These are phyloP conservation scores for Arthrobotrys sinensis DNA, from an alignment of 2,329 filamentous ascomycete genomes.

Conservation along the genomic window DNA sequence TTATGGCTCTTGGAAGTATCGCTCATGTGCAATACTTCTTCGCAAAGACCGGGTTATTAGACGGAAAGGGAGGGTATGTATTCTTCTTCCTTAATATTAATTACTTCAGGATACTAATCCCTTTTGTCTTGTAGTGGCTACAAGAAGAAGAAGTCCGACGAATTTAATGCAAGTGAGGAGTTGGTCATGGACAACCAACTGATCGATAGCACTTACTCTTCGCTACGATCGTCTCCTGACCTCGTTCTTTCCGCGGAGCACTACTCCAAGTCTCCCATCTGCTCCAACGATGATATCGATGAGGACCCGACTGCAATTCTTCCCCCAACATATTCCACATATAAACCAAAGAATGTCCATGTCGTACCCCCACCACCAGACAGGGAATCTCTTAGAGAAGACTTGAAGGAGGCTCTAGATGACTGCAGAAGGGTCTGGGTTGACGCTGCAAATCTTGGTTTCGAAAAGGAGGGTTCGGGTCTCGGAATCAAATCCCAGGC, in stretches of 20 bases:
- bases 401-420: slow-evolving; percentile 76
- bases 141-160: slow-evolving; percentile 37
- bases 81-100: neutral
- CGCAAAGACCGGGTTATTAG: slow-evolving; percentile 90
- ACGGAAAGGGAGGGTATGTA: slow-evolving; percentile 83
- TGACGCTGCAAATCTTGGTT: slow-evolving; percentile 52
- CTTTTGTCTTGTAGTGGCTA: slow-evolving; percentile 40
- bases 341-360: slow-evolving; percentile 85
- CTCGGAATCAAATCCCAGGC: slow-evolving; percentile 36
- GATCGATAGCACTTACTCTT: slow-evolving; percentile 75
- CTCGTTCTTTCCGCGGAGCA: slow-evolving; percentile 68
- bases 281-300: slow-evolving; percentile 73
- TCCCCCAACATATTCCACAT: slow-evolving; percentile 97
- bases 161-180: slow-evolving; percentile 41
- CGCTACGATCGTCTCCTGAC: slow-evolving; percentile 75
- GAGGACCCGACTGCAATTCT: slow-evolving; percentile 83
- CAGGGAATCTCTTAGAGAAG: slow-evolving; percentile 81
- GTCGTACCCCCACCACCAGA: slow-evolving; percentile 84
- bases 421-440: slow-evolving; percentile 60
- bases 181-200: slow-evolving; percentile 69
- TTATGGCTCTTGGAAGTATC: slow-evolving; percentile 96
- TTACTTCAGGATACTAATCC: slow-evolving; percentile 15
- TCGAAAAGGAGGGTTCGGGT: slow-evolving; percentile 44
- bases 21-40: slow-evolving; percentile 99
- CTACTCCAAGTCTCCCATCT: slow-evolving; percentile 70